phyloP scores from a whole-genome alignment of 176 grass and related monocot genomes.

The Aegilops sharonensis region DNA sequence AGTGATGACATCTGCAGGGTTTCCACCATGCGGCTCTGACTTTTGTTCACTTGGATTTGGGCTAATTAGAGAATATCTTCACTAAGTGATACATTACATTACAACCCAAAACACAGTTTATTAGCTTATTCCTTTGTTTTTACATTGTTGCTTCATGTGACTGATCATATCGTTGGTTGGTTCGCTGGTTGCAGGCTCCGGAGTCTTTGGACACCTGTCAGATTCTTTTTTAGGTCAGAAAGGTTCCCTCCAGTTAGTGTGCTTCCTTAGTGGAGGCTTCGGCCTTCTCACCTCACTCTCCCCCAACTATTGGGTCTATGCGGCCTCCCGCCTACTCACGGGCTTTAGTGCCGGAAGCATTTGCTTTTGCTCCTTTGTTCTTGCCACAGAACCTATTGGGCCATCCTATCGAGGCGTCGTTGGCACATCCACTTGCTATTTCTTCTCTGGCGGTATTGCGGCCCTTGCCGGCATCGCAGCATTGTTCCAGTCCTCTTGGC shows the following conservation, averaged over 20 bases:
- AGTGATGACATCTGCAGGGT: too few species aligned
- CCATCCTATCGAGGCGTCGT: constrained; percentile 48
- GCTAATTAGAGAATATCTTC: too few species aligned
- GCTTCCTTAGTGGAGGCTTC: constrained; percentile 58
- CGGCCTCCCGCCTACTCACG: constrained; percentile 59
- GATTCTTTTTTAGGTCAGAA: constrained; percentile 83
- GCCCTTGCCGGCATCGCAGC: constrained; percentile 50
- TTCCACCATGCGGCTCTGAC: too few species aligned
- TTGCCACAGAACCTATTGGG: constrained; percentile 78
- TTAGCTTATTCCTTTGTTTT: too few species aligned
- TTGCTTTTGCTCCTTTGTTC: constrained; percentile 72
- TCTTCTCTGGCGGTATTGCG: constrained; percentile 84
- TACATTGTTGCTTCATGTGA: background rate
- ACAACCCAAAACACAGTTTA: too few species aligned
- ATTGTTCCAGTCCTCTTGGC: constrained; percentile 57
- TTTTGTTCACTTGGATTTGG: too few species aligned
- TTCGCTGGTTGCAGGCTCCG: constrained; percentile 34
- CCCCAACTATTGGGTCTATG: constrained; percentile 60
- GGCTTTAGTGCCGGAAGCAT: constrained; percentile 82
- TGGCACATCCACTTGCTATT: constrained; percentile 83
- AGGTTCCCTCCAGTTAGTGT: constrained; percentile 47
- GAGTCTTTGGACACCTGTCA: constrained; percentile 83
- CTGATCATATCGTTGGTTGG: background rate
- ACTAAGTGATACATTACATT: too few species aligned
- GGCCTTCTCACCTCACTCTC: constrained; percentile 65